Base-by-base conservation (phyloP, 1,139 yeast genomes). In the Pichia sp. region DNA sequence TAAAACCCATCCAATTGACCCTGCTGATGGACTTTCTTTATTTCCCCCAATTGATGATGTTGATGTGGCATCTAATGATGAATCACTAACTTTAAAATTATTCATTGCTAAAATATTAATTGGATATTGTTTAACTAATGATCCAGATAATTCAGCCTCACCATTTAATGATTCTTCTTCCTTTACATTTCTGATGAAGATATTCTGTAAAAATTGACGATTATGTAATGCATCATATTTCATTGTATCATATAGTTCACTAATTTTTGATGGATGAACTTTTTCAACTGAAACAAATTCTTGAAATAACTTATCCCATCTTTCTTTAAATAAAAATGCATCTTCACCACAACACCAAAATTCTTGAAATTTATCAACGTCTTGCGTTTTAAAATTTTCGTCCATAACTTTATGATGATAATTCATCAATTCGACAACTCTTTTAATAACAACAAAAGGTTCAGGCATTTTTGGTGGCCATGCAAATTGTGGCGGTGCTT, bases 391-490 rank as follows among this genome's bases (percentile, higher is more conserved):
- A 61, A 85, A 91, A 66, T 93, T 93, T 69, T 84, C 80, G 51
- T 84, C 85, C 93, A 95, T 83, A 47, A 95, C 83, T 61, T 79
- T 80, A 51, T 83, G 84, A 65, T 93, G 98, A 68, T 87, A 91
- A 67, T 85, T 89, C 99, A 95, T 93, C 62, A 95, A 76, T 64
- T 90, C 96, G 48, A 95, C 96, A 34, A 95, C 99, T 57, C 97
- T 76, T 63, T 88, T 87, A 61, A 95, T 86, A 13, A 95, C 99
- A 49, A 84, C 81, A 68, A 89, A 91, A 1, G 99, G 99, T 66
- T 93, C 95, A 0, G 99, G 99, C 87, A 93, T 90, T 64, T 90
- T 89, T 18, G 95, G 89, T 2, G 99, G 99, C 99, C 99, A 95
- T 0, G 99, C 88, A 69, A 95, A 95, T 65, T 93, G 97, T 1